phyloP scores from a whole-genome alignment of 108 stramenopile genomes.

The Nannochloropsis granulata region DNA sequence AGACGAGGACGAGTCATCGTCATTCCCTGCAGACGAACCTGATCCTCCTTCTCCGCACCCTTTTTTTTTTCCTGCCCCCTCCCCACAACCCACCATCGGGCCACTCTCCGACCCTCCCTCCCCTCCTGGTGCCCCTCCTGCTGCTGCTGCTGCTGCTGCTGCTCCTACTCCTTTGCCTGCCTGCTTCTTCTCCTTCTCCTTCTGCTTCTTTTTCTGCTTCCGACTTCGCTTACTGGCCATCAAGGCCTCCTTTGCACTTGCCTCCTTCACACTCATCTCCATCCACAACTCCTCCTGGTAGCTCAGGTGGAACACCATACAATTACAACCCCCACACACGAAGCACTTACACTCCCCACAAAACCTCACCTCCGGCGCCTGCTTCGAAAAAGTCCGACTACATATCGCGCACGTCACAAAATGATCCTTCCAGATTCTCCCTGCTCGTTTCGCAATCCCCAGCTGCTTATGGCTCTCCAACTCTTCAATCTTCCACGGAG shows the following conservation, averaged over 20 bases:
- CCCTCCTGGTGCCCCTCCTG: neutral
- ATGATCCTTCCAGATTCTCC: conserved; percentile 82
- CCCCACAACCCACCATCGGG: neutral
- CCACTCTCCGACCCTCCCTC: neutral
- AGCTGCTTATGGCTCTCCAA: conserved; percentile 60
- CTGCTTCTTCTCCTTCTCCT: conserved; percentile 54
- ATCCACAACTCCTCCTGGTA: conserved; percentile 88
- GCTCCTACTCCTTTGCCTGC: neutral
- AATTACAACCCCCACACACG: conserved; percentile 78
- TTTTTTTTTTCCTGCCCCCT: neutral
- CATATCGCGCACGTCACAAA: conserved; percentile 89
- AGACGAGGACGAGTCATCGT: neutral
- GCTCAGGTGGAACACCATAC: conserved; percentile 69
- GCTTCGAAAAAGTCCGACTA: conserved; percentile 63
- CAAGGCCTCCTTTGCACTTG: conserved; percentile 63
- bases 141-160: neutral
- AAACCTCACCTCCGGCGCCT: conserved; percentile 39
- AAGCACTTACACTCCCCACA: conserved; percentile 60
- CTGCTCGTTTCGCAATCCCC: conserved; percentile 65
- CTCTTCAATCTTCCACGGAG: conserved; percentile 47
- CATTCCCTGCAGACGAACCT: neutral
- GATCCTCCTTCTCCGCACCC: neutral
- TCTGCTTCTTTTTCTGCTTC: conserved; percentile 60
- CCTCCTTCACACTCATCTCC: conserved; percentile 58
- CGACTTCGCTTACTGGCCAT: conserved; percentile 40